Percentiles rank a stretch among this genome's conserved stretches.
phyloP scores from a whole-genome alignment of 2,329 filamentous ascomycete species.

The Arthrinium puccinioides region DNA sequence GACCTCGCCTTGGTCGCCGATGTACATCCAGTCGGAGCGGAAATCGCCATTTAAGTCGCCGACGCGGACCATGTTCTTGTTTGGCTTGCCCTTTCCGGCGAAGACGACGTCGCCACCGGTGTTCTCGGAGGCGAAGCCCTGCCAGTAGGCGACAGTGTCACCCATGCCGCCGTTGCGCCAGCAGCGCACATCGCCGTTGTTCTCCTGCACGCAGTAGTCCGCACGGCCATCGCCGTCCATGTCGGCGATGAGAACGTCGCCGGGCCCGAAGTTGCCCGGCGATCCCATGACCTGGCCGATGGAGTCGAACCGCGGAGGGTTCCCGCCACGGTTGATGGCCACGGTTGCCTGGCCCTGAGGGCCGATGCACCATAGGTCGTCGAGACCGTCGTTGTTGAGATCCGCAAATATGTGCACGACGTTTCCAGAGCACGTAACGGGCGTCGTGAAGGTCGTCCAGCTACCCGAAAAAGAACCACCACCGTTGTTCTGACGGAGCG shows the following conservation, averaged over 20 bases:
- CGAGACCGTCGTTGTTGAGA: conserved; percentile 2
- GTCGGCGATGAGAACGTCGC: conserved; percentile 1
- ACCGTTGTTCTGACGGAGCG: not conserved
- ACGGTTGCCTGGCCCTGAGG: conserved; percentile 1
- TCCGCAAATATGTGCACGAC: not conserved
- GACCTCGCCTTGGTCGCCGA: conserved; percentile 1
- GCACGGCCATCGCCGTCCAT: conserved; percentile 1
- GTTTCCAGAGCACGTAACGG: not conserved
- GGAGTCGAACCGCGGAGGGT: conserved; percentile 1
- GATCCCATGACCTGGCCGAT: conserved; percentile 1
- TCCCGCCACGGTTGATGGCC: conserved; percentile 1
- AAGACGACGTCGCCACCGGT: conserved; percentile 1
- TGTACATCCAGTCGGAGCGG: conserved; percentile 4
- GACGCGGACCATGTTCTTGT: conserved; percentile 1
- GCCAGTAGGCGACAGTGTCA: conserved; percentile 1
- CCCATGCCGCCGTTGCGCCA: conserved; percentile 2
- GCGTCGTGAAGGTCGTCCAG: not conserved
- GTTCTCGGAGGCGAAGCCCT: not conserved
- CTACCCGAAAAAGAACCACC: not conserved
- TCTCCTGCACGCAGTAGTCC: conserved; percentile 2
- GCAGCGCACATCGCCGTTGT: conserved; percentile 3
- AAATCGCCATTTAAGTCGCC: conserved; percentile 1
- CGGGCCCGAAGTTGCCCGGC: not conserved
- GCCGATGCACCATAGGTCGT: conserved; percentile 3
- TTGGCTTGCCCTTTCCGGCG: not conserved